Base-by-base conservation (phyloP, 2,329 filamentous ascomycete genomes). In the Paraphoma chrysanthemicola region DNA sequence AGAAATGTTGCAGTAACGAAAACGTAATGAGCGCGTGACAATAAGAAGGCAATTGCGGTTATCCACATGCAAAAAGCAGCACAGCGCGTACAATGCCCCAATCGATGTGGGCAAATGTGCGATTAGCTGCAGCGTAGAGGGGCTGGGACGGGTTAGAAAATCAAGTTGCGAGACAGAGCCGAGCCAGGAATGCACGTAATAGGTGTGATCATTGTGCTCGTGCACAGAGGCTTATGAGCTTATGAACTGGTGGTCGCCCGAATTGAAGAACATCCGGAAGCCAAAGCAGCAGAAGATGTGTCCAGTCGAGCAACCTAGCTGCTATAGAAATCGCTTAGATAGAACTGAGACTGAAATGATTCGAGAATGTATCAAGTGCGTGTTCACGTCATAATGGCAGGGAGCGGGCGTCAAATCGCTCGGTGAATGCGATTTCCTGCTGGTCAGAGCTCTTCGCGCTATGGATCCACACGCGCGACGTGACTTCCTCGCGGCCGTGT, bases 121-220 rank as follows among this genome's bases (percentile, higher is more conserved):
- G 61, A 63, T 65, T 56, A 57, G 52, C 53, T 68, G 68, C 67
- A 67, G 66, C 62, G 59, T 56, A 61, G 68, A 73, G 71, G 71
- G 72, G 71, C 68, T 74, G 71, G 72, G 66, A 67, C 68, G 64
- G 68, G 65, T 68, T 60, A 59, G 59, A 65, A 66, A 66, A 67
- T 54, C 59, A 67, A 69, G 61, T 64, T 60, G 56, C 58, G 14
- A 62, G 59, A 66, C 48, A 51, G 54, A 67, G 63, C 66, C 70
- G 70, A 68, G 66, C 66, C 65, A 66, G 63, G 62, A 63, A 66
- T 55, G 66, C 57, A 63, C 62, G 59, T 65, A 61, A 69, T 64
- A 64, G 57, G 59, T 54, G 57, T 64, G 56, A 54, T 60, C 44
- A 44, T 62, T 66, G 58, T 69, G 71, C 70, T 66, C 64, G 69